phyloP scores from a whole-genome alignment of 495 filamentous ascomycete species.

The Daldinia grandis region DNA sequence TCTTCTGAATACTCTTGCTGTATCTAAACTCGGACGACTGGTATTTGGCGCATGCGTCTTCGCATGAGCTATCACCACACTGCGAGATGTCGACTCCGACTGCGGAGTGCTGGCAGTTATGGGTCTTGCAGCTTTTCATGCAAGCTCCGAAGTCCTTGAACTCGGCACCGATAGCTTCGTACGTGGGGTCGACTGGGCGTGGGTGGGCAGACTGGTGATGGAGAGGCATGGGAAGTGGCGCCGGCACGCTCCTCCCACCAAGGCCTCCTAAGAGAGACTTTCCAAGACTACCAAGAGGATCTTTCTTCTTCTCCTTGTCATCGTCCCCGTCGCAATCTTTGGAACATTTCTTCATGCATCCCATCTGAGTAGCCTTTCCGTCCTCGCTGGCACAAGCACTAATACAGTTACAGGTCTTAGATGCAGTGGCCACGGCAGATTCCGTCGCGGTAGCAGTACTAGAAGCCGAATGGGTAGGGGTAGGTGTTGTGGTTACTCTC shows the following conservation, averaged over 20 bases:
- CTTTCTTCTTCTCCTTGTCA: slow-evolving; percentile 10
- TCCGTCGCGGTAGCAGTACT: neutral
- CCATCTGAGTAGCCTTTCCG: slow-evolving; percentile 19
- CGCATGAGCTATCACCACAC: slow-evolving; percentile 12
- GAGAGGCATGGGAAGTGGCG: neutral
- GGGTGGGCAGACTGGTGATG: neutral
- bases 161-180: neutral
- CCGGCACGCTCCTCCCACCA: neutral
- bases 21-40: neutral
- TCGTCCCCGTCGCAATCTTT: slow-evolving; percentile 22
- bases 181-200: neutral
- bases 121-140: slow-evolving; percentile 16
- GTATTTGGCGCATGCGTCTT: slow-evolving; percentile 9
- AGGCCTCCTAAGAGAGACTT: slow-evolving; percentile 5
- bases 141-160: slow-evolving; percentile 19
- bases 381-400: slow-evolving; percentile 6
- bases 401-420: slow-evolving; percentile 22
- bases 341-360: slow-evolving; percentile 16
- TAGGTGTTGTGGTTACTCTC: neutral
- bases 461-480: neutral
- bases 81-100: slow-evolving; percentile 3
- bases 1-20: neutral
- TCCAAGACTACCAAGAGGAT: neutral
- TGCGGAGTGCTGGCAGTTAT: slow-evolving; percentile 26
- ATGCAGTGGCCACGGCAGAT: neutral